Conservation (phyloP, 176 grass and related monocot genomes). For the Oryza glaberrima region DNA sequence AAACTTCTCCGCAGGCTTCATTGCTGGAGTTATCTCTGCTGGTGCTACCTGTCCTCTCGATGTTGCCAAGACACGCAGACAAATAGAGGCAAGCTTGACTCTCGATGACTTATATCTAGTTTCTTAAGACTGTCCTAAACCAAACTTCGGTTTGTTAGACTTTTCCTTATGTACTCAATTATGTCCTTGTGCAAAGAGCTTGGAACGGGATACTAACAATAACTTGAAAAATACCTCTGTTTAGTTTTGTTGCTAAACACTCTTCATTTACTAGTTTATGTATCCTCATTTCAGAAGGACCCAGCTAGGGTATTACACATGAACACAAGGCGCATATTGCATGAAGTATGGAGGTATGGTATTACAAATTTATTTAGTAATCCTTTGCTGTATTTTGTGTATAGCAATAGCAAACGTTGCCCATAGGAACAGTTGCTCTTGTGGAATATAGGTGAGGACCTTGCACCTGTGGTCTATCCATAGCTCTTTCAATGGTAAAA, state of each 20-base stretch:
- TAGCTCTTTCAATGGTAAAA: background rate
- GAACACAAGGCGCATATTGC: slow-evolving; percentile 75
- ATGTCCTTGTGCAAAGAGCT: background rate
- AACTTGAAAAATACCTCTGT: slow-evolving; percentile 1
- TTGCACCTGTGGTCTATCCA: background rate
- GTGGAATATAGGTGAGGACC: background rate
- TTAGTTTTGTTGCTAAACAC: background rate
- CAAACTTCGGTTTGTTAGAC: background rate
- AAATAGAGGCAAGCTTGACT: slow-evolving; percentile 71
- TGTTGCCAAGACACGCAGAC: slow-evolving; percentile 91
- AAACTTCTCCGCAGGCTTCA: slow-evolving; percentile 83
- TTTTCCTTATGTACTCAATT: background rate
- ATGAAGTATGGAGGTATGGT: slow-evolving; percentile 86
- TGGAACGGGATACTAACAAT: background rate
- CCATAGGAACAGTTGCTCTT: background rate
- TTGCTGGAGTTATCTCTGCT: slow-evolving; percentile 80
- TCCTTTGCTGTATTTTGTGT: background rate
- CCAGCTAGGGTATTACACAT: slow-evolving; percentile 69
- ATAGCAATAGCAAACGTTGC: background rate
- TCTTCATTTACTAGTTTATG: background rate
- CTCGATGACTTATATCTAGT: background rate
- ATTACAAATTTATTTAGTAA: slow-evolving; percentile 14
- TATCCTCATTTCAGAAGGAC: slow-evolving; percentile 71
- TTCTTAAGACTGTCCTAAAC: background rate
- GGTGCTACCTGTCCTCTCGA: slow-evolving; percentile 86